A percentile compares a stretch with the other conserved stretches of the same genome.
Evolutionary conservation across 176 grass and related monocot species (phyloP).

Genomic region (Avena sativa): DNA sequence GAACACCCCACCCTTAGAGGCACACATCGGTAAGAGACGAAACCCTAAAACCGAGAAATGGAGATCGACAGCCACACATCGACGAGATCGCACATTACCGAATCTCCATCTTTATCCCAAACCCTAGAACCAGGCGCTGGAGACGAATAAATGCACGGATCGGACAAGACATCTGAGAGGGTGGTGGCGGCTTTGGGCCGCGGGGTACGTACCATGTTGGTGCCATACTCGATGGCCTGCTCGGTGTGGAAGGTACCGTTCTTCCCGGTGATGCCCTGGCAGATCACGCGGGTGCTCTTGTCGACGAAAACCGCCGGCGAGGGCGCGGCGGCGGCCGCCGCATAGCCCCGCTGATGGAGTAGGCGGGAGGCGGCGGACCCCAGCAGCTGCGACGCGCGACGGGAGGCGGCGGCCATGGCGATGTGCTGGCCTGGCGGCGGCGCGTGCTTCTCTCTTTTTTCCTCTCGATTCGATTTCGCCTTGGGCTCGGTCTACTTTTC

Average conservation of each 20-base stretch:
- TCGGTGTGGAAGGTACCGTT: slow-evolving; percentile 99
- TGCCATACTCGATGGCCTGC: slow-evolving; percentile 99
- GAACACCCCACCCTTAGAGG: neutral
- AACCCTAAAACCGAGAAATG: slow-evolving; percentile 29
- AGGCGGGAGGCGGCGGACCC: slow-evolving; percentile 71
- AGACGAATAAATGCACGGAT: neutral
- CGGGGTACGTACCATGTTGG: slow-evolving; percentile 74
- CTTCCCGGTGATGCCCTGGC: slow-evolving; percentile 99
- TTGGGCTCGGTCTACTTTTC: slow-evolving; percentile 27
- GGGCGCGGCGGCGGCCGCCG: slow-evolving; percentile 66
- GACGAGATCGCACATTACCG: neutral
- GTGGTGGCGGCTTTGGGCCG: neutral
- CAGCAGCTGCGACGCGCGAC: slow-evolving; percentile 72
- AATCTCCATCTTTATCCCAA: neutral
- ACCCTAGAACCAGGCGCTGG: slow-evolving; percentile 43
- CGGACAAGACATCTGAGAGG: neutral
- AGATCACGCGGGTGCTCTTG: slow-evolving; percentile 99
- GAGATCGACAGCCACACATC: slow-evolving; percentile 19
- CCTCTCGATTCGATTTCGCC: slow-evolving; percentile 50
- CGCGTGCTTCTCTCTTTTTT: slow-evolving; percentile 30
- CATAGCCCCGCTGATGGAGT: slow-evolving; percentile 59
- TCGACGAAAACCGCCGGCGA: slow-evolving; percentile 91
- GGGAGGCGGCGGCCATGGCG: slow-evolving; percentile 60
- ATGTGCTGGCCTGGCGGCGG: slow-evolving; percentile 42
- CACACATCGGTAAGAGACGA: neutral